phyloP scores from a whole-genome alignment of 352 stramenopile species.

The Globisporangium nagaii region DNA sequence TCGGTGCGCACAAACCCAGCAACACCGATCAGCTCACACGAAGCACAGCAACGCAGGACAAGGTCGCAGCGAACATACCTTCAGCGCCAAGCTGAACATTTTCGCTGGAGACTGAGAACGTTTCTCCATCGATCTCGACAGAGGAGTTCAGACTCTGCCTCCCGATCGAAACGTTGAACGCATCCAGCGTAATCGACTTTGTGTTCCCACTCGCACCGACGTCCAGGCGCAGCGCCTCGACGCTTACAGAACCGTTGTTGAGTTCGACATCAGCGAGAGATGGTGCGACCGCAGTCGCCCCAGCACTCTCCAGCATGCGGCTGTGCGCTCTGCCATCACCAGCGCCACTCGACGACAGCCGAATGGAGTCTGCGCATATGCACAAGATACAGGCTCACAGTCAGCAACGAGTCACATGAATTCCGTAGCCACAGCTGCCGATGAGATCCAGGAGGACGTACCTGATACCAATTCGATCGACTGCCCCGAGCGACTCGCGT shows the following conservation, averaged over 20 bases:
- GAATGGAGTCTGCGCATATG: slow-evolving; percentile 8
- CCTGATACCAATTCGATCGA: slow-evolving; percentile 26
- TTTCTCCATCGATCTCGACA: neutral
- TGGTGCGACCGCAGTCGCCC: neutral
- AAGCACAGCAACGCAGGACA: neutral
- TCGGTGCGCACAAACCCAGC: neutral
- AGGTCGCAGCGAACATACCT: neutral
- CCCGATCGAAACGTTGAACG: slow-evolving; percentile 1
- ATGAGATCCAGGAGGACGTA: neutral
- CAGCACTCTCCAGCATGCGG: neutral
- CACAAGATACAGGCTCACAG: neutral
- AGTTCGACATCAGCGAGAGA: slow-evolving; percentile 5
- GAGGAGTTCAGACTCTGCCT: neutral
- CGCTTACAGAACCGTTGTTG: slow-evolving; percentile 1
- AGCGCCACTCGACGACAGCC: slow-evolving; percentile 1
- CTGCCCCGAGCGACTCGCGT: slow-evolving; percentile 15
- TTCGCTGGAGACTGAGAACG: slow-evolving; percentile 4
- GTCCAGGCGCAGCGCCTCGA: neutral
- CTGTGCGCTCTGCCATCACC: neutral
- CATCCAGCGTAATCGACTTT: slow-evolving; percentile 1
- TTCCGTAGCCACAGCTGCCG: too few species aligned
- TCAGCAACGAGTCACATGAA: neutral
- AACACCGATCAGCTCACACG: neutral
- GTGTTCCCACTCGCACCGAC: slow-evolving; percentile 5
- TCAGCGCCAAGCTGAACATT: slow-evolving; percentile 6